Evolutionary conservation across 2,329 filamentous ascomycete species (phyloP), one percentile per base, ranked within the genome.

Genomic region (Ilyonectria robusta): DNA sequence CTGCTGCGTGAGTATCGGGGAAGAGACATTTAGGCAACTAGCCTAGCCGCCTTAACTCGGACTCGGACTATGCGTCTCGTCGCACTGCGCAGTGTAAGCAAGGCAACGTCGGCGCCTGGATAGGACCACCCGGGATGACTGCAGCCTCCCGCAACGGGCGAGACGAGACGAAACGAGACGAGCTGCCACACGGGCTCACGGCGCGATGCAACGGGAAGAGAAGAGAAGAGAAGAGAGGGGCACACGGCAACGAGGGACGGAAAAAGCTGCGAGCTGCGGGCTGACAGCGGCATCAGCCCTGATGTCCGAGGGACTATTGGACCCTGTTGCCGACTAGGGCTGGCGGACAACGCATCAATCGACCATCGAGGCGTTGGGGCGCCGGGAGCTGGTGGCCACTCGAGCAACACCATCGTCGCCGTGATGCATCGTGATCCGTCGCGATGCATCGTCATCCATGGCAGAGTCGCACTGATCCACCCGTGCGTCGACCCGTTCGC

Each of bases 341-440:
- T 72, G 59, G 48, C 40, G 67, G 68, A 68, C 72, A 74, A 73
- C 72, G 57, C 72, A 74, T 75, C 72, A 65, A 67, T 56, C 59
- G 61, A 51, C 70, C 66, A 69, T 68, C 66, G 64, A 73, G 70
- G 69, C 70, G 68, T 60, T 53, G 60, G 40, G 56, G 40, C 33
- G 62, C 4, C 17, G 48, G 48, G 60, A 42, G 54, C 56, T 60
- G 21, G 55, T 70, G 58, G 67, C 72, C 71, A 73, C 68, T 74
- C 68, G 68, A 72, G 69, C 63, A 64, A 72, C 66, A 72, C 68
- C 72, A 72, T 69, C 26, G 26, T 26, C 26, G 1, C 26, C 26
- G 26, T 26, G 26, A 6, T 26, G 26, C 26, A 26, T 26, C 26
- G 26, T 26, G 59, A 21, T 26, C n/a, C 68, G 46, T 54, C 63